Evolutionary conservation across 305 asterid species (phyloP), one percentile per base, ranked within the genome.

Genomic region (Fraxinus paxiana): DNA sequence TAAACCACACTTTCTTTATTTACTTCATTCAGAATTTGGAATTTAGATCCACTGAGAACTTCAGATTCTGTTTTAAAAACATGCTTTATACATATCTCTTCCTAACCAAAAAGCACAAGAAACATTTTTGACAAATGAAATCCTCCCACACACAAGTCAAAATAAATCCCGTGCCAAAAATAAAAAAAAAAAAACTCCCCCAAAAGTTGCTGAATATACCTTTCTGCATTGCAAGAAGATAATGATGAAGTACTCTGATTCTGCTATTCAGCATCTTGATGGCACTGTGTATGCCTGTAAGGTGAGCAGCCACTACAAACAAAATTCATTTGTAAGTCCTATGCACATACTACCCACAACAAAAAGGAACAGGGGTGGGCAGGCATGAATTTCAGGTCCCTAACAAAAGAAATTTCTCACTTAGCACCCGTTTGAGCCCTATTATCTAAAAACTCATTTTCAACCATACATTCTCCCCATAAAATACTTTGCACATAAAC

Each of bases 181-280:
- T 3, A 22, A 24, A 0, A 22, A 8, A 22, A 0, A 24, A 5
- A 20, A 0, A 1, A 6, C 0, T 20, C 30, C 31, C 28, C 31
- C 28, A 48, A 74, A 80, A 81, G 74, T 72, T 43, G 38, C 20
- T 28, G 43, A 15, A 56, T 28, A 22, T 86, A 95, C 99, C 98
- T 87, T 94, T 94, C 85, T 95, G 92, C 98, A 94, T 95, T 76
- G 95, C 88, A 74, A 90, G 86, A 80, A 95, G 97, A 84, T 95
- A 90, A 85, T 95, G 95, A 86, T 90, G 93, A 75, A 95, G 93
- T 85, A 91, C 97, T 87, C 88, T 90, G 82, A 93, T 90, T 87
- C 98, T 91, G 85, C 97, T 93, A 85, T 92, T 92, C 76, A 92
- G 92, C 98, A 95, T 95, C 91, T 91, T 93, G 89, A 95, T 93